Evolutionary conservation across 179 eudicot genomes (phyloP), one percentile per base, ranked within the genome.

Genomic region (Carnegiea gigantea): DNA sequence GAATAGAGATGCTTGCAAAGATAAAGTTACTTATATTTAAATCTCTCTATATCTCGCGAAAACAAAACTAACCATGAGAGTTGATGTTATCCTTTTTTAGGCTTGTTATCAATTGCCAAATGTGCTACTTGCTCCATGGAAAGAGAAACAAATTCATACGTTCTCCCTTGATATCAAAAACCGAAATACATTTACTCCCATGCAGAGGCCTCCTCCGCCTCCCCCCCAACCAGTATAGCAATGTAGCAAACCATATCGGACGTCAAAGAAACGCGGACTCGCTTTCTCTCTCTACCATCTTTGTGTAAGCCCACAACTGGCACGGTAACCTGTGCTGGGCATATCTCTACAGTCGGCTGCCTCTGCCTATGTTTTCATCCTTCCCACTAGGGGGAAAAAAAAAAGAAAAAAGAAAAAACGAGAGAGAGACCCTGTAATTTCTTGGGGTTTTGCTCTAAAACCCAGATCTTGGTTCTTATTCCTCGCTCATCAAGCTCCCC

Each of bases 171-270:
- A 53, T 15, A 9, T 28, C n/a, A 77, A 33, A 38, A 38, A 36
- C 40, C 59, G 18, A 26, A 9, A 77, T 13, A 77, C 48, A 51
- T 73, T 67, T 73, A 78, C 44, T 64, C 36, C 54, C 86, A 84
- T 72, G 84, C 84, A 84, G 43, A 72, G 73, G 30, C 48, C 73
- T 73, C 70, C 49, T 36, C 78, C 70, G 82, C 79, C 62, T 49
- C n/a, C n/a, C n/a, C n/a, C n/a, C n/a, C n/a, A n/a, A n/a, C n/a
- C n/a, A 62, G 77, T 51, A 72, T 46, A 80, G 75, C 86, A 73
- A 70, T 57, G 20, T 57, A 57, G 62, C 62, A 57, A 6, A 51
- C 9, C 62, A 6, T 17, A 43, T 80, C 33, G 28, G 71, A 67
- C 82, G 51, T 57, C 75, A 40, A 75, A 20, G 44, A 38, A 40